These are phyloP conservation scores for Xylariaceae sp. DNA, from an alignment of 2,329 filamentous ascomycete species.

Conservation along the genomic window DNA sequence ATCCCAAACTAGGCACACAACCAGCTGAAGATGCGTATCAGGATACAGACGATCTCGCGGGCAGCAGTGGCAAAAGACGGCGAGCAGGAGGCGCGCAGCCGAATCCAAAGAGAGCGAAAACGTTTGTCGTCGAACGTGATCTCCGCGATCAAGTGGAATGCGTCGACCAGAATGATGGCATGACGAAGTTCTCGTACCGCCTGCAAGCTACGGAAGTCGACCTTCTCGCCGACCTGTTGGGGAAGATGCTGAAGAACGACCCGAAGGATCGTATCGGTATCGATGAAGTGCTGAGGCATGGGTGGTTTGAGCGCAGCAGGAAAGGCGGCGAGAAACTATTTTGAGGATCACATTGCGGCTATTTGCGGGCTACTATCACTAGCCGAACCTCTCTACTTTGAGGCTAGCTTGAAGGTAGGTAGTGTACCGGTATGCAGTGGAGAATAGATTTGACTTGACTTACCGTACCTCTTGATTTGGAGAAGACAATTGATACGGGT, in stretches of 20 bases:
- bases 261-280: constrained; percentile 9
- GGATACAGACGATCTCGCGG: not conserved
- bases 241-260: constrained; percentile 14
- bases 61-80: not conserved
- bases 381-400: no score
- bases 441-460: no score
- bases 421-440: no score
- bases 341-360: no score
- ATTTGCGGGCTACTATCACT: no score
- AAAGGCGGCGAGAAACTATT: no score
- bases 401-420: no score
- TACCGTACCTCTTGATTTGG: no score
- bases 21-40: not conserved
- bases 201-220: constrained; percentile 10
- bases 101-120: not conserved
- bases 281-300: constrained; percentile 10
- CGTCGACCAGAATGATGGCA: constrained; percentile 1
- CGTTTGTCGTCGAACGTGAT: not conserved
- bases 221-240: constrained; percentile 3
- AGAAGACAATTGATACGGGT: no score
- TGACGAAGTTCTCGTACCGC: constrained; percentile 8
- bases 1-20: not conserved
- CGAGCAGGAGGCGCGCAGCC: not conserved
- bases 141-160: constrained; percentile 8
- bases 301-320: constrained; percentile 9